Base-by-base conservation (phyloP, 768 basidiomycete genomes). In the Rhodocollybia butyracea region DNA sequence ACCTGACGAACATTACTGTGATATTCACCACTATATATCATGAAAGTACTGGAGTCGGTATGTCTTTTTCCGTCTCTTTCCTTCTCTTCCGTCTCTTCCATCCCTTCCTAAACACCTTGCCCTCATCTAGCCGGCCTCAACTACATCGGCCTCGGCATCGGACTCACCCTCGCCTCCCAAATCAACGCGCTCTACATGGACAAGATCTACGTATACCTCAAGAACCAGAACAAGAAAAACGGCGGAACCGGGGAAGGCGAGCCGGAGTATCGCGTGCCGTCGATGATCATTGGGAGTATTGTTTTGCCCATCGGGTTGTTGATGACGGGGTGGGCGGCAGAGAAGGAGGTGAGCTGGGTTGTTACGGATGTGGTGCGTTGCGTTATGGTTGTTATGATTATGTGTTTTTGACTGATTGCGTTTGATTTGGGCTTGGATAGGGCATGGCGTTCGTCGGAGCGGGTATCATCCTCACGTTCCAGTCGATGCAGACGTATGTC, bases 71-170 rank as follows among this genome's bases (percentile, higher is more conserved):
- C 27, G 17, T 46, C 17, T 30, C 8, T 27, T 46, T n/a, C n/a
- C n/a, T n/a, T n/a, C n/a, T n/a, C n/a, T 10, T 19, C n/a, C 26
- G n/a, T 30, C 30, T 6, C 19, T 12, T 19, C 6, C 13, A 19
- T 34, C 8, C n/a, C 22, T 32, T 34, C 19, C n/a, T 11, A 12
- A 17, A 40, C 5, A 5, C 26, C 27, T 21, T n/a, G n/a, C 22
- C 1, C 30, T 1, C 29, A 10, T 22, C 17, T 34, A 50, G 75
- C 81, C 0, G 85, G 88, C 0, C 66, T 91, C 24, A 75, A 91
- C 61, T 94, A 90, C 60, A 73, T 91, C 56, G 79, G 88, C 0
- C 76, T 91, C 5, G 89, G 88, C 0, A 21, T 88, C 1, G 89
- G 89, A 1, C 70, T 90, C 12, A 63, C 73, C 0, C 57, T 70